Conservation (phyloP, 179 eudicot genomes). For the Pouteria campechiana region DNA sequence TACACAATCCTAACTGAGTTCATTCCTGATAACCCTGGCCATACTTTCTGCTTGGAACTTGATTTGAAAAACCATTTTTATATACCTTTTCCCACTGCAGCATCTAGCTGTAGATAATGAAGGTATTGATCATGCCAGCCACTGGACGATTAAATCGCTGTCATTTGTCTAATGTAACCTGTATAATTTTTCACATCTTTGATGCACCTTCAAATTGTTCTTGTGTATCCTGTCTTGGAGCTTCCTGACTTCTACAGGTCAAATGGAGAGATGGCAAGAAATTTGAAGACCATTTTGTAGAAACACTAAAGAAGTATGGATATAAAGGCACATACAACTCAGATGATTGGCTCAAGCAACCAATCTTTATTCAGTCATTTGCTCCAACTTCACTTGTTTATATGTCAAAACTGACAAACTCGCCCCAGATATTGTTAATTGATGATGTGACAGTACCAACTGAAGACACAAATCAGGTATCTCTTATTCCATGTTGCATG, state of each 20-base stretch:
- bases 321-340: slow-evolving; percentile 82
- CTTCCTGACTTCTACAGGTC: slow-evolving; percentile 47
- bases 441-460: slow-evolving; percentile 52
- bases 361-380: slow-evolving; percentile 90
- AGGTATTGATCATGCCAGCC: too few species aligned
- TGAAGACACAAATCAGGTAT: slow-evolving; percentile 95
- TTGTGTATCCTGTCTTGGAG: too few species aligned
- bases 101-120: too few species aligned
- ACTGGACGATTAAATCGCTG: too few species aligned
- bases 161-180: too few species aligned
- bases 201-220: too few species aligned
- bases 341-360: slow-evolving; percentile 74
- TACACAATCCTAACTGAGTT: too few species aligned
- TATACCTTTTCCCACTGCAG: too few species aligned
- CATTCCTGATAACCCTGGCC: too few species aligned
- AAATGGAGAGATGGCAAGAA: slow-evolving; percentile 76
- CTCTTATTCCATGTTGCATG: neutral
- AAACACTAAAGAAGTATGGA: slow-evolving; percentile 69
- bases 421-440: slow-evolving; percentile 82
- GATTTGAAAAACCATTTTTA: too few species aligned
- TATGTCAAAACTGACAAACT: slow-evolving; percentile 66
- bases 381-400: slow-evolving; percentile 86
- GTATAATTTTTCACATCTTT: too few species aligned
- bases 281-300: slow-evolving; percentile 76
- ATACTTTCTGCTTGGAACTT: too few species aligned